A percentile compares a stretch with the other conserved stretches of the same genome.
Evolutionary conservation across 176 grass and related monocot genomes (phyloP).

Genomic region (Microstegium vimineum): DNA sequence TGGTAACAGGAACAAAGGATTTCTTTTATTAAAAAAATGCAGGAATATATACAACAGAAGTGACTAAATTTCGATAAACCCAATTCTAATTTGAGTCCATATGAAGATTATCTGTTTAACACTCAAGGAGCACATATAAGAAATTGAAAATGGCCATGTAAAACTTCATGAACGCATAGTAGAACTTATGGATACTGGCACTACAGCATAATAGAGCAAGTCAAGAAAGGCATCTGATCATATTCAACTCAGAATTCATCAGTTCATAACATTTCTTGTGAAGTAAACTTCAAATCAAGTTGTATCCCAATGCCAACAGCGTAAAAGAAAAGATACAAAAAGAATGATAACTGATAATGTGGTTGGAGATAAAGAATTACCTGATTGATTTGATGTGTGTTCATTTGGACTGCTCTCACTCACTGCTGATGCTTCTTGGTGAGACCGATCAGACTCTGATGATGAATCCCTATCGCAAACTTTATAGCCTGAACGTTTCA

Average conservation of each 20-base stretch:
- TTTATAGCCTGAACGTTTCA: slow-evolving; percentile 42
- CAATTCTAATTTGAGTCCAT: not conserved
- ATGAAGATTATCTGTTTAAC: not conserved
- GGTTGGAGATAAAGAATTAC: slow-evolving; percentile 35
- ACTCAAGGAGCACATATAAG: not conserved
- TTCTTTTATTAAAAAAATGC: not conserved
- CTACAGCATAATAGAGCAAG: not conserved
- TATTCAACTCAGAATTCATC: not conserved
- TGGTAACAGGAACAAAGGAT: not conserved
- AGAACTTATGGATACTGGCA: not conserved
- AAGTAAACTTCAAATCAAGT: not conserved
- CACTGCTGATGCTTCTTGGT: slow-evolving; percentile 65
- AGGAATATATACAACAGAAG: not conserved
- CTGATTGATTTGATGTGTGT: slow-evolving; percentile 52
- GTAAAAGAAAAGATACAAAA: not conserved
- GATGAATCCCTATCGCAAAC: slow-evolving; percentile 41
- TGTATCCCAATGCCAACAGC: not conserved
- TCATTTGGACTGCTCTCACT: slow-evolving; percentile 63
- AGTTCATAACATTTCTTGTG: not conserved
- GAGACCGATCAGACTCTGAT: slow-evolving; percentile 50
- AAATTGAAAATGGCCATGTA: not conserved
- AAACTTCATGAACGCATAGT: not conserved
- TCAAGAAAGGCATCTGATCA: not conserved
- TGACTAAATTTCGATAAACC: not conserved
- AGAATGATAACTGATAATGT: not conserved